Conservation (phyloP, 352 stramenopile genomes). For the Globisporangium alternatum region DNA sequence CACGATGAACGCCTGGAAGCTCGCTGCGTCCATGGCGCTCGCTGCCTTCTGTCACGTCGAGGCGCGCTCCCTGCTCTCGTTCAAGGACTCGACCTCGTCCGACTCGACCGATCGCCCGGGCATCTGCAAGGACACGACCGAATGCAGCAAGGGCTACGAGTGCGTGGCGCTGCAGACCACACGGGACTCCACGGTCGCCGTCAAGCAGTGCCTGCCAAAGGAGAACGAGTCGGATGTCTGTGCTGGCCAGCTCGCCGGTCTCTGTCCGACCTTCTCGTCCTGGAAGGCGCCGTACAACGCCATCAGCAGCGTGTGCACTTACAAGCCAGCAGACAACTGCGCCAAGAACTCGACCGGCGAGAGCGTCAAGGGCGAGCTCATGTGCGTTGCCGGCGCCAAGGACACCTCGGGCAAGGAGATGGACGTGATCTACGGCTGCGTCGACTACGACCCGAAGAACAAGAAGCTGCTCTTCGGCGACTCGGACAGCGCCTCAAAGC, state of each 20-base stretch:
- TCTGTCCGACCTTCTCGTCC: constrained; percentile 70
- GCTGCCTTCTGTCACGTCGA: constrained; percentile 31
- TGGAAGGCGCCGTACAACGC: constrained; percentile 65
- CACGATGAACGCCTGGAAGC: constrained; percentile 41
- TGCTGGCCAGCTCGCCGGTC: constrained; percentile 54
- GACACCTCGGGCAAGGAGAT: constrained; percentile 40
- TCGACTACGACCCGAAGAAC: constrained; percentile 53
- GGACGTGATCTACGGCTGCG: constrained; percentile 68
- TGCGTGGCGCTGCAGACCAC: constrained; percentile 74
- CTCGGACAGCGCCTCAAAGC: constrained; percentile 38
- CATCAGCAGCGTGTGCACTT: constrained; percentile 77
- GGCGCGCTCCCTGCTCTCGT: constrained; percentile 10
- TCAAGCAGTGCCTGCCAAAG: constrained; percentile 76
- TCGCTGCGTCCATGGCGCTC: constrained; percentile 28
- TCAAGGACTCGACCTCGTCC: constrained; percentile 11
- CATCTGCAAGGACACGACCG: constrained; percentile 58
- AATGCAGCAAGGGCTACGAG: constrained; percentile 55
- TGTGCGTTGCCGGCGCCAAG: constrained; percentile 47
- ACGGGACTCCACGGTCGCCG: constrained; percentile 44
- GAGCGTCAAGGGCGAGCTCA: constrained; percentile 50
- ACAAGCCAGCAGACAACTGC: constrained; percentile 70
- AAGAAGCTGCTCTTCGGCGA: constrained; percentile 59
- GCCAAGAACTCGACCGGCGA: constrained; percentile 30
- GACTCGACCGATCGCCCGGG: constrained; percentile 29
- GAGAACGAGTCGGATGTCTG: constrained; percentile 56